These are phyloP conservation scores for Cicer judaicum DNA, from an alignment of 306 rosid genomes.

Conservation along the genomic window DNA sequence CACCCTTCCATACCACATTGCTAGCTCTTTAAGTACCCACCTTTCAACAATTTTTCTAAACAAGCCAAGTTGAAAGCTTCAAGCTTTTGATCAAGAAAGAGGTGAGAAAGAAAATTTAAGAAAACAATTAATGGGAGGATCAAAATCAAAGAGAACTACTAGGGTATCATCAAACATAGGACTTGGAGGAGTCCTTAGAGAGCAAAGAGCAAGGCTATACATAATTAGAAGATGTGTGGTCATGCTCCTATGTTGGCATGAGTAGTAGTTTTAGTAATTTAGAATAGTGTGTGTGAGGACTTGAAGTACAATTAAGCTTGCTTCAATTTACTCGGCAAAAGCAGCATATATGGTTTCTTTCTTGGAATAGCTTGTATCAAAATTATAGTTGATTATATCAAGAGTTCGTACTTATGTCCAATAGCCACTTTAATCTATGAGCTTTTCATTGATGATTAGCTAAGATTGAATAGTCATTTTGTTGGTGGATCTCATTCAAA, in stretches of 20 bases:
- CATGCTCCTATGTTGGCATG: conserved; percentile 98
- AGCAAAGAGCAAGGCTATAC: conserved; percentile 83
- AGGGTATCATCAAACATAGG: conserved; percentile 76
- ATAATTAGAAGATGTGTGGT: conserved; percentile 91
- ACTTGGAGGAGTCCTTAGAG: conserved; percentile 73
- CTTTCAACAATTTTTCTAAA: conserved; percentile 8
- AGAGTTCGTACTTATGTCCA: not conserved
- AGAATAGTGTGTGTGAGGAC: not conserved
- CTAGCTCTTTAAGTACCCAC: conserved; percentile 48
- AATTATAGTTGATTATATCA: conserved; percentile 5
- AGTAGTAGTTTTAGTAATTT: conserved; percentile 35
- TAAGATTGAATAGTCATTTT: not conserved
- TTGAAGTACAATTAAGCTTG: conserved; percentile 18
- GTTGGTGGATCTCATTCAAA: not conserved
- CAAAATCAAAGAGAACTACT: conserved; percentile 71
- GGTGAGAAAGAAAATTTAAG: not conserved
- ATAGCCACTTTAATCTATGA: not conserved
- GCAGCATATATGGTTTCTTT: conserved; percentile 4
- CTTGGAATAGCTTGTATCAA: not conserved
- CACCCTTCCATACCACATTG: conserved; percentile 76
- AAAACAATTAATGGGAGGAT: conserved; percentile 42
- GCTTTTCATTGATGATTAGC: too few relatives aligned
- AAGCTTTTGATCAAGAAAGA: conserved; percentile 15
- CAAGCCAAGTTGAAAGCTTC: conserved; percentile 35
- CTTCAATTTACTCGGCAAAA: not conserved